Conservation (phyloP, 2,329 filamentous ascomycete genomes). For the Fusarium torreyae region DNA sequence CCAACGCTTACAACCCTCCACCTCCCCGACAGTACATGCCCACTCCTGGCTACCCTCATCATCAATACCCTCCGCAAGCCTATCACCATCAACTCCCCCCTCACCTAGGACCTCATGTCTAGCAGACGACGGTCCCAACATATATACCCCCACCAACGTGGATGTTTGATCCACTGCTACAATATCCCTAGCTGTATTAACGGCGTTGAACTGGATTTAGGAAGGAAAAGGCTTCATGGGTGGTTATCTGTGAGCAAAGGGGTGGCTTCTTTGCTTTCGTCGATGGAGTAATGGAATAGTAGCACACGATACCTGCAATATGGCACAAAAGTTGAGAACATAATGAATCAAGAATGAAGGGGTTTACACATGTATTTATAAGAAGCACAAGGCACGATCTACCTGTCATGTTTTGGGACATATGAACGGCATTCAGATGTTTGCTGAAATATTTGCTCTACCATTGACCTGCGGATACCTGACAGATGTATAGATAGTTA, state of each 20-base stretch:
- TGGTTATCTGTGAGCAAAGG: neutral
- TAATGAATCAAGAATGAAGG: neutral
- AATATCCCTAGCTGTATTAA: neutral
- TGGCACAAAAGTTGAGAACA: slow-evolving; percentile 10
- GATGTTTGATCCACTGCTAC: neutral
- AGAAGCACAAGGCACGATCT: slow-evolving; percentile 15
- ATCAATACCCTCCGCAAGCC: slow-evolving; percentile 24
- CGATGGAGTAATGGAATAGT: neutral
- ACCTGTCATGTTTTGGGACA: neutral
- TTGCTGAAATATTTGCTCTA: neutral
- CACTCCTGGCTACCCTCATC: slow-evolving; percentile 5
- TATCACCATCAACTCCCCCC: slow-evolving; percentile 32
- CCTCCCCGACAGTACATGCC: slow-evolving; percentile 29
- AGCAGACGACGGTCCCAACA: slow-evolving; percentile 1
- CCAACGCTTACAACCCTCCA: slow-evolving; percentile 7
- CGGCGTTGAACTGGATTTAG: neutral
- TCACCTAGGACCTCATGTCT: slow-evolving; percentile 34
- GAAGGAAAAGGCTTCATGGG: neutral
- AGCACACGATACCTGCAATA: slow-evolving; percentile 3
- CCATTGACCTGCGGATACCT: neutral
- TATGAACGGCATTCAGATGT: neutral
- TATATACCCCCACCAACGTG: neutral
- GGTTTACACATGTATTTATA: slow-evolving; percentile 12
- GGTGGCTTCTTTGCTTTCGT: neutral
- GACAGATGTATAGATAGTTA: neutral